These are phyloP conservation scores for Rhodosporidiobolus odoratus DNA, from an alignment of 768 basidiomycete species.

Conservation along the genomic window DNA sequence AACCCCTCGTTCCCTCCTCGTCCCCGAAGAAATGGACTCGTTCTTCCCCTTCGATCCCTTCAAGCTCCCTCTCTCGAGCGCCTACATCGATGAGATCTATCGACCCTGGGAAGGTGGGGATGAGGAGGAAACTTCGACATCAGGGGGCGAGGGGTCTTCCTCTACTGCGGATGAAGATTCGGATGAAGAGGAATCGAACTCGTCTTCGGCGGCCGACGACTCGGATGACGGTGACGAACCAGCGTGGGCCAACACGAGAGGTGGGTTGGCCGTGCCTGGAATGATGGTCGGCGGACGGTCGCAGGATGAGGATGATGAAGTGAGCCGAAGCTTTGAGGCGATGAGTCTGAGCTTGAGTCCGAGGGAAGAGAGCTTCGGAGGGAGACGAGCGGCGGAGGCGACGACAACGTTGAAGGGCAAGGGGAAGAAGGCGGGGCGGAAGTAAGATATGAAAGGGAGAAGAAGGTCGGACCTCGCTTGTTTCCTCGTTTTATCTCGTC, in stretches of 20 bases:
- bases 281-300: neutral
- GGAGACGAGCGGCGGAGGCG: constrained; percentile 4
- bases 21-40: constrained; percentile 57
- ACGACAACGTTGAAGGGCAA: neutral
- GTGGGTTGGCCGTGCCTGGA: constrained; percentile 30
- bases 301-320: constrained; percentile 33
- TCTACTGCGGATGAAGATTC: constrained; percentile 18
- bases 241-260: constrained; percentile 1
- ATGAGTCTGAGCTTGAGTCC: constrained; percentile 35
- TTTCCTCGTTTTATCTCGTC: neutral
- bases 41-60: constrained; percentile 99
- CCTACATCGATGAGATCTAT: constrained; percentile 76
- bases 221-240: constrained; percentile 12
- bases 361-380: constrained; percentile 27
- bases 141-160: constrained; percentile 27
- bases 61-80: constrained; percentile 70
- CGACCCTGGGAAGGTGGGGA: constrained; percentile 84
- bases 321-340: constrained; percentile 38
- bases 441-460: neutral
- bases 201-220: constrained; percentile 8
- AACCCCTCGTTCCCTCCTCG: constrained; percentile 32
- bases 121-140: constrained; percentile 56
- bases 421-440: neutral
- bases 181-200: constrained; percentile 13
- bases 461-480: neutral